Evolutionary conservation across 1,284 basidiomycete genomes (phyloP), one percentile per base, ranked within the genome.

Genomic region (Trametes sp.): DNA sequence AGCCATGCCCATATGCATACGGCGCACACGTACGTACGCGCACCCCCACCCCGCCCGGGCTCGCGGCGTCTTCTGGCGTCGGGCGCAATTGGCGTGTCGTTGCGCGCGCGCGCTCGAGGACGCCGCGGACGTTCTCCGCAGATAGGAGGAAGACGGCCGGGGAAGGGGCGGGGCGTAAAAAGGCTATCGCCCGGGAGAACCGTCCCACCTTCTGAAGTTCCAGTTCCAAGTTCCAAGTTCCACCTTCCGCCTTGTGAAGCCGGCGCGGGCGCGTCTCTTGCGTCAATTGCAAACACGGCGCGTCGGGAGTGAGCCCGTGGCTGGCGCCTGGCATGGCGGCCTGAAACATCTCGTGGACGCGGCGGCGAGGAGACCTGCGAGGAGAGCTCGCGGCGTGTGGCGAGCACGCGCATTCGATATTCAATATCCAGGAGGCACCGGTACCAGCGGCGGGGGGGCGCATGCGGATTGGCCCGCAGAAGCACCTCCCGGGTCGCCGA

Each of bases 151-250:
- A 44, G 49, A 44, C 16, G 28, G 28, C 26, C 13, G 6, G 11
- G 23, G 41, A 2, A 23, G 23, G 23, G 16, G 35, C 29, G 24
- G 29, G 53, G 53, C 53, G 9, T 31, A 24, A 42, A 48, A 59
- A 59, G 51, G 57, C 44, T 54, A 54, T 54, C 51, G 57, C 44
- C 51, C 51, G 57, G 57, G 55, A 49, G 55, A 57, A 57, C 33
- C n/a, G 28, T 44, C n/a, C 29, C 16, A 21, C 41, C 42, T 11
- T n/a, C n/a, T n/a, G n/a, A 36, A 16, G 11, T 29, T n/a, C 49
- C 36, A 6, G 16, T 23, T 36, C 35, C 3, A 10, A 36, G 11
- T 14, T 13, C 31, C 35, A 13, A 10, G 35, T 11, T 14, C 35
- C 11, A 13, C 10, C 35, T 2, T 36, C 5, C 35, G 16, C 35